phyloP scores from a whole-genome alignment of 345 rosid species.

The Brassica carinata region DNA sequence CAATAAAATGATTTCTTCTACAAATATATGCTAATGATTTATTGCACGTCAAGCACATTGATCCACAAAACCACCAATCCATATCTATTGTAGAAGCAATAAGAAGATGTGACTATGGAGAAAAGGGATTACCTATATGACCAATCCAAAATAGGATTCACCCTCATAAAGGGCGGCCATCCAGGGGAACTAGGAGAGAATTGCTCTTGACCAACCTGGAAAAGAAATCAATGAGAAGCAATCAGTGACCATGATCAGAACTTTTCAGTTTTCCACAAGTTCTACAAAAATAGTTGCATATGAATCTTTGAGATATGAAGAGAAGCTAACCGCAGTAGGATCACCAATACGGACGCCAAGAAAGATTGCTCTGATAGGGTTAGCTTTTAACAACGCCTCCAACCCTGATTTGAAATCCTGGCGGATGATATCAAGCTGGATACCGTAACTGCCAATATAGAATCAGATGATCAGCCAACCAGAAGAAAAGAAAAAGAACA shows the following conservation, averaged over 20 bases:
- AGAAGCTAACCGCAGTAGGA: constrained; percentile 90
- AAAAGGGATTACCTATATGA: constrained; percentile 70
- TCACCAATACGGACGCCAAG: constrained; percentile 99
- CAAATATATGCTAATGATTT: not conserved
- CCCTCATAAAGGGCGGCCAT: constrained; percentile 99
- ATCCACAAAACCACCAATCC: not conserved
- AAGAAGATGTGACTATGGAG: not conserved
- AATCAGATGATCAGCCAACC: constrained; percentile 27
- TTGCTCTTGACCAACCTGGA: constrained; percentile 95
- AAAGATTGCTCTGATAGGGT: constrained; percentile 91
- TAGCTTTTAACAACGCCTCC: constrained; percentile 76
- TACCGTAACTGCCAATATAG: constrained; percentile 62
- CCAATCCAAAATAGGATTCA: constrained; percentile 99
- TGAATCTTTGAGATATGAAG: constrained; percentile 12
- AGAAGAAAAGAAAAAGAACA: not conserved
- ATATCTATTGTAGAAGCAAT: not conserved
- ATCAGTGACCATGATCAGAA: not conserved
- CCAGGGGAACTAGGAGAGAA: constrained; percentile 99
- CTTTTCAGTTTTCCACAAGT: not conserved
- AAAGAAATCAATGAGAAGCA: not conserved
- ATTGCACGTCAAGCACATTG: not conserved
- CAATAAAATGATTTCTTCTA: not conserved
- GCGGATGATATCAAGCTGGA: constrained; percentile 78
- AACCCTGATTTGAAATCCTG: constrained; percentile 95
- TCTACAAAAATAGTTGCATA: constrained; percentile 1